Evolutionary conservation across 2,329 filamentous ascomycete genomes (phyloP).

Genomic region (Bertia moriformis): DNA sequence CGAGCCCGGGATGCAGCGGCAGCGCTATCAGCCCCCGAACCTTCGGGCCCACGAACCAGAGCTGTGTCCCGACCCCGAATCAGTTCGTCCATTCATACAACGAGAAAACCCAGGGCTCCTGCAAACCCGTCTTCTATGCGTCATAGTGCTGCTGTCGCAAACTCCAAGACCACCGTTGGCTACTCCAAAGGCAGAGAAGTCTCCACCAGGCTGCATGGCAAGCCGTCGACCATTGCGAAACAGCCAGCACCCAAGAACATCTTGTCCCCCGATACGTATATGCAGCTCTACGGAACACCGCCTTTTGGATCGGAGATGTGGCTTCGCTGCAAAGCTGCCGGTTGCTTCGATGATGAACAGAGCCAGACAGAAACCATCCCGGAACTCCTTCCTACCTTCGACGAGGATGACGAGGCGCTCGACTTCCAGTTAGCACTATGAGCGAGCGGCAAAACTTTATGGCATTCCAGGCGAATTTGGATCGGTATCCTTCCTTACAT

Average conservation of each 20-base stretch:
- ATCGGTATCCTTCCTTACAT: too few species aligned
- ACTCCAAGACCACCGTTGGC: slow-evolving; percentile 49
- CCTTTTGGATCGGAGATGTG: background rate
- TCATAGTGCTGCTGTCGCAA: slow-evolving; percentile 36
- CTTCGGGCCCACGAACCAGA: background rate
- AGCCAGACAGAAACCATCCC: background rate
- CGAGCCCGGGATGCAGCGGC: background rate
- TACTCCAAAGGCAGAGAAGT: slow-evolving; percentile 43
- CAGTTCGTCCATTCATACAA: background rate
- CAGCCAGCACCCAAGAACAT: background rate
- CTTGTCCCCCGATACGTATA: background rate
- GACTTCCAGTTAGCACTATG: background rate
- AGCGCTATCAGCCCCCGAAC: background rate
- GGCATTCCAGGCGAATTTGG: background rate
- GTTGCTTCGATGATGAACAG: background rate
- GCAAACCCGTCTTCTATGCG: slow-evolving; percentile 28
- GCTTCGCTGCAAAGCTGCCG: slow-evolving; percentile 1
- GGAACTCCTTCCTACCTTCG: background rate
- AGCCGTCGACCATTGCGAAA: background rate
- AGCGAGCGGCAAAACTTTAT: background rate
- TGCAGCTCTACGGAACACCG: background rate
- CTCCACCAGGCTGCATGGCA: background rate
- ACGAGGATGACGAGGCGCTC: background rate
- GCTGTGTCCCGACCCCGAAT: slow-evolving; percentile 8
- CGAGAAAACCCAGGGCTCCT: slow-evolving; percentile 16